phyloP scores from a whole-genome alignment of 139 green algal species.

The Ulvella scutata region DNA sequence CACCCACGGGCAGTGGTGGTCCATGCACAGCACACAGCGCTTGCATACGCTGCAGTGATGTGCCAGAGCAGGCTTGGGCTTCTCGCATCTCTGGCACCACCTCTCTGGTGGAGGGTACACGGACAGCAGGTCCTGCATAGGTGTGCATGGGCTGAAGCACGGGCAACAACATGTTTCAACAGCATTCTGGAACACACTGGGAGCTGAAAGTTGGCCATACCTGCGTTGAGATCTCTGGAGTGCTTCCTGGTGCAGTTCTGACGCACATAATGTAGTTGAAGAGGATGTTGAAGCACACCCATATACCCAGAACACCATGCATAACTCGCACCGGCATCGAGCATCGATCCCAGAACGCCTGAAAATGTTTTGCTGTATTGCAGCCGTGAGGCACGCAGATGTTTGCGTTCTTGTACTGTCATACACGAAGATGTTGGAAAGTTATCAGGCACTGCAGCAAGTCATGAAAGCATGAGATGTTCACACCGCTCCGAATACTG shows the following conservation, averaged over 20 bases:
- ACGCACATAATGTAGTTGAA: constrained; percentile 28
- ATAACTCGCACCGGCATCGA: no score
- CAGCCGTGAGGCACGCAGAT: not conserved
- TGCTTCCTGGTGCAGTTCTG: constrained; percentile 18
- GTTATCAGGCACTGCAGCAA: no score
- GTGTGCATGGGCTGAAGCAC: not conserved
- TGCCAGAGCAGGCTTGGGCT: constrained; percentile 26
- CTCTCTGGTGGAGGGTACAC: constrained; percentile 4
- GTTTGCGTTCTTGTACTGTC: not conserved
- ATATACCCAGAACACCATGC: constrained; percentile 6
- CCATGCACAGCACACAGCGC: constrained; percentile 35
- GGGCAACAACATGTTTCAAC: not conserved
- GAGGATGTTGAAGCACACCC: constrained; percentile 24
- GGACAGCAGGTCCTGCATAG: constrained; percentile 8
- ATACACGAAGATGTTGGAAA: not conserved
- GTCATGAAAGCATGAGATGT: no score
- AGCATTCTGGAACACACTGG: no score
- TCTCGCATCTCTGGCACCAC: constrained; percentile 26
- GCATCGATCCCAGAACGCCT: no score
- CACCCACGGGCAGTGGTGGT: constrained; percentile 56
- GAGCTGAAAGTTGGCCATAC: not conserved
- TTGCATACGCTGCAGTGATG: constrained; percentile 44
- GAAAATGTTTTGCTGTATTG: no score
- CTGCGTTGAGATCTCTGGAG: constrained; percentile 4
- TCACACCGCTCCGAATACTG: constrained; percentile 9